Evolutionary conservation across 208 protist species (phyloP), one percentile per base, ranked within the genome.

Genomic region (Trypanosoma theileri): DNA sequence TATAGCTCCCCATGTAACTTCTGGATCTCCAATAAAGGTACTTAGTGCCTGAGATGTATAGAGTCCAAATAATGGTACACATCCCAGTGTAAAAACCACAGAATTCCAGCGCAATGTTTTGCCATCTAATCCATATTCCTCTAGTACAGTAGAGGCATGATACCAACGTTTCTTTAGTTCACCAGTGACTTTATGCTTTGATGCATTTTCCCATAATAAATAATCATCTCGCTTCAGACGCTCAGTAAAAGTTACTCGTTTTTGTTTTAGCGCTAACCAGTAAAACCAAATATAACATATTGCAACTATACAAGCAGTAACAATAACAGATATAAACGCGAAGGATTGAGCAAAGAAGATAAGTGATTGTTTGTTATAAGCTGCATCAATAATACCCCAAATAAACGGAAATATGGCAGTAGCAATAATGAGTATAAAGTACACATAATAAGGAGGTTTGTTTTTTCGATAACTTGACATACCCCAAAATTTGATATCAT

Each of bases 241-340:
- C 17, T 84, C 73, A 12, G 44, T 69, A 54, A 86, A 72, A 13
- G 86, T 68, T 0, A 55, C 73, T 22, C 76, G 64, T 75, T 96
- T 96, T 60, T 77, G 81, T 52, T 77, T 74, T 12, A 96, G 24
- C 12, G 86, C 66, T 8, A 71, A 69, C 71, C 85, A 88, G 69
- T 87, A 96, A 66, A 94, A 92, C 85, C 86, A 94, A 13, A 82
- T 57, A 65, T 92, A 96, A 73, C 91, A 96, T 26, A 83, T 67
- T 4, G 77, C 57, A 16, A 96, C 74, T 10, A 91, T 61, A 60
- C 80, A 89, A 1, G 71, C 69, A 10, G 71, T 60, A 6, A 75
- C 77, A 40, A 96, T 69, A 4, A 94, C 80, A 1, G 83, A 69
- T 24, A 93, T 75, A 66, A 85, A 87, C 12, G 86, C 77, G 68